Evolutionary conservation across 805 yeast genomes (phyloP).

Genomic region (Cyberlindnera euphorbiiphila): DNA sequence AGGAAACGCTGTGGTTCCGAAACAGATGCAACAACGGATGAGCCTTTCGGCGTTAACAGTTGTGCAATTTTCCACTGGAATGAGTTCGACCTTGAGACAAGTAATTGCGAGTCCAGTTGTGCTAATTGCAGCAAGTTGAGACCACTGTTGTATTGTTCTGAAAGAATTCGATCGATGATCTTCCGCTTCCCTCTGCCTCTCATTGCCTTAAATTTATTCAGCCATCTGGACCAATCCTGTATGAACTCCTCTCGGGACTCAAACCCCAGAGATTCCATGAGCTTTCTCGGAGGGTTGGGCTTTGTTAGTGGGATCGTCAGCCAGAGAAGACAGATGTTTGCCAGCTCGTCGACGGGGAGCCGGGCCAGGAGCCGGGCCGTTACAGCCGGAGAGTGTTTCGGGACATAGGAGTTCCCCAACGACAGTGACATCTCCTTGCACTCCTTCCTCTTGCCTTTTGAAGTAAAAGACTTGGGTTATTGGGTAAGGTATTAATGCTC

Average conservation of each 20-base stretch:
- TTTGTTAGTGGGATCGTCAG: slow-evolving; percentile 19
- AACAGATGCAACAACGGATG: slow-evolving; percentile 29
- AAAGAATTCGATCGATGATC: slow-evolving; percentile 23
- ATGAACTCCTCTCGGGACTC: slow-evolving; percentile 9
- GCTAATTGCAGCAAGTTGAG: slow-evolving; percentile 63
- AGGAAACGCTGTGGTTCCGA: slow-evolving; percentile 51
- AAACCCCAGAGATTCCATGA: slow-evolving; percentile 9
- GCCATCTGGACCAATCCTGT: slow-evolving; percentile 10
- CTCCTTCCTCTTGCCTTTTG: too few species aligned
- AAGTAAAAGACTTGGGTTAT: too few species aligned
- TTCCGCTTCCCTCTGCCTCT: slow-evolving; percentile 13
- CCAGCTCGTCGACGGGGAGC: slow-evolving; percentile 20
- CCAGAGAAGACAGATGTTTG: slow-evolving; percentile 25
- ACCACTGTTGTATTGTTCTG: slow-evolving; percentile 47
- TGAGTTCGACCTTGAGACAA: slow-evolving; percentile 52
- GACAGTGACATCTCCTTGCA: slow-evolving; percentile 13
- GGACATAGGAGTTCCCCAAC: slow-evolving; percentile 22
- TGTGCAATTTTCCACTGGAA: slow-evolving; percentile 32
- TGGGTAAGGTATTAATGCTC: too few species aligned
- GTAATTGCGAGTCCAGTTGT: slow-evolving; percentile 62
- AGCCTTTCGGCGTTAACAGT: slow-evolving; percentile 26
- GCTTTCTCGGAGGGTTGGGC: slow-evolving; percentile 17
- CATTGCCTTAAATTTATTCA: slow-evolving; percentile 5
- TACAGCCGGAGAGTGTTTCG: slow-evolving; percentile 14
- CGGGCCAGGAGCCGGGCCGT: slow-evolving; percentile 17